Conservation (phyloP, 179 eudicot species). For the Heliamphora pulchella region DNA sequence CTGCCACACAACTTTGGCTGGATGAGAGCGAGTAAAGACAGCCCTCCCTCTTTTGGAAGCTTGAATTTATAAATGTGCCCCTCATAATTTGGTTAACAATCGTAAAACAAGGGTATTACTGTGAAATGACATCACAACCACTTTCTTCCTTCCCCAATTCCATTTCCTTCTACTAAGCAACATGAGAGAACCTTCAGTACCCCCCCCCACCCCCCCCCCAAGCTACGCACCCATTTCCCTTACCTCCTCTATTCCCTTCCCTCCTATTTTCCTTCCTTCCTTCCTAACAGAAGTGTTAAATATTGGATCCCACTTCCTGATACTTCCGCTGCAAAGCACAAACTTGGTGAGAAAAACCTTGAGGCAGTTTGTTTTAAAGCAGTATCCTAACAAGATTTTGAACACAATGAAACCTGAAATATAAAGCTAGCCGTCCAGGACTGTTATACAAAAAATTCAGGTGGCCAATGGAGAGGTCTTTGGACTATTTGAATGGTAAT, state of each 20-base stretch:
- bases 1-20: background rate
- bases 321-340: background rate
- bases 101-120: background rate
- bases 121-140: background rate
- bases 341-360: background rate
- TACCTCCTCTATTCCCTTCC: too few species aligned
- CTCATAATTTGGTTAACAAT: background rate
- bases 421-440: background rate
- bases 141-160: background rate
- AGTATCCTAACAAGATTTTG: background rate
- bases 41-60: background rate
- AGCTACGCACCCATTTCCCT: too few species aligned
- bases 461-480: background rate
- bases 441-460: too few species aligned
- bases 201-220: too few species aligned
- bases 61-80: background rate
- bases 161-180: background rate
- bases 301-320: too few species aligned
- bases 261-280: too few species aligned
- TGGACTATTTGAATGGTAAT: background rate
- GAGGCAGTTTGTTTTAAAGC: background rate
- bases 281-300: too few species aligned
- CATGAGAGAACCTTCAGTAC: background rate
- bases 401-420: background rate
- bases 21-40: too few species aligned